A percentile compares a stretch with the other conserved stretches of the same genome.
Conservation (phyloP, 1,139 yeast species). For the Zygosaccharomyces pseudobailii region DNA sequence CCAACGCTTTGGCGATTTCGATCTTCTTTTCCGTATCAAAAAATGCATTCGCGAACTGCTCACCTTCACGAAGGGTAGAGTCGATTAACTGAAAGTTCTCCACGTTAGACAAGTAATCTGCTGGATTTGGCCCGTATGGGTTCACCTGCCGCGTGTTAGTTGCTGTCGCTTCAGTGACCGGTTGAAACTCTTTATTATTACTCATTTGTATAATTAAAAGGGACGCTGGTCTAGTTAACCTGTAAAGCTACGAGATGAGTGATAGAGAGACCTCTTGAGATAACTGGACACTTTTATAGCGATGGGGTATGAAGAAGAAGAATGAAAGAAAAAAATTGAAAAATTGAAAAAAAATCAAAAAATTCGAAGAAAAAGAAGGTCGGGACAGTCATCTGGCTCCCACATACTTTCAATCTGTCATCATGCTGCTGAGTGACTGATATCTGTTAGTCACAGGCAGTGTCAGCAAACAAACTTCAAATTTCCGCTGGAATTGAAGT, state of each 20-base stretch:
- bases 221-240: neutral
- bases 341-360: neutral
- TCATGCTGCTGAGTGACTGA: neutral
- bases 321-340: neutral
- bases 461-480: neutral
- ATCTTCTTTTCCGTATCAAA: constrained; percentile 93
- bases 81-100: constrained; percentile 87
- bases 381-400: constrained; percentile 1
- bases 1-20: constrained; percentile 95
- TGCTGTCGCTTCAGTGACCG: constrained; percentile 46
- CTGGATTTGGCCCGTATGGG: constrained; percentile 95
- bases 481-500: constrained; percentile 3
- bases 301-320: neutral
- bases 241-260: neutral
- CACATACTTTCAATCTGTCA: neutral
- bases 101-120: constrained; percentile 87
- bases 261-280: neutral
- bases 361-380: neutral
- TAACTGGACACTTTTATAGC: neutral
- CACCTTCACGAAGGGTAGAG: constrained; percentile 96
- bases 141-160: constrained; percentile 39
- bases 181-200: constrained; percentile 35
- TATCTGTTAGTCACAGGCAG: neutral
- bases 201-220: neutral
- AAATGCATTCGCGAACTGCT: constrained; percentile 96